Evolutionary conservation across 1,139 yeast genomes (phyloP), one percentile per base, ranked within the genome.

Genomic region (Saccharomyces hybrid): DNA sequence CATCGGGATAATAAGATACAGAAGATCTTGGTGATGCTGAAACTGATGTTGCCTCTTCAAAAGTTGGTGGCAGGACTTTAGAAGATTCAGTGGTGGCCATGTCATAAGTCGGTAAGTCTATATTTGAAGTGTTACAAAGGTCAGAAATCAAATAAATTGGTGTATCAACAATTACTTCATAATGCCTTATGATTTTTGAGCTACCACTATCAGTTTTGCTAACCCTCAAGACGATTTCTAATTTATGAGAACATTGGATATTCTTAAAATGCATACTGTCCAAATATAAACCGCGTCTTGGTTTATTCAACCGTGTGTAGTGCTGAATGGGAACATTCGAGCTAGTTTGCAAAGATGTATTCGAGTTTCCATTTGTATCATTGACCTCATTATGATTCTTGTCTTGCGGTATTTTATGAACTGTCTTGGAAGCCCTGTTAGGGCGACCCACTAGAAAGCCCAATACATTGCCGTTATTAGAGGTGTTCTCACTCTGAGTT

Each of bases 101-200:
- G 1, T 81, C 76, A 61, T 88, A 88, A 48, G 78, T 76, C 0
- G 96, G 97, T 53, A 89, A 75, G 51, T 84, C 88, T 49, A 84
- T 75, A 48, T 84, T 83, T 2, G 79, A 90, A 13, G 78, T 80
- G 50, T 77, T 78, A 73, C 97, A 89, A 59, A 82, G 79, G 27
- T 88, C 80, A 53, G 95, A 85, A 50, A 88, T 76, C 53, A 90
- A 74, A 31, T 79, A 77, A 52, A 90, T 77, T 0, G 97, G 97
- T 0, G 96, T 87, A 67, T 89, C 97, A 49, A 90, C 86, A 52
- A 89, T 84, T 50, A 90, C 96, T 64, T 90, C 97, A 66, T 84
- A 90, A 69, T 88, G 95, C 63, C 86, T 90, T 9, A 51, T 46
- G 72, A 84, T 74, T 59, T 78, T 80, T 48, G 73, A 76, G 53